phyloP scores from a whole-genome alignment of 1,139 yeast genomes.

The Pichia sp. region DNA sequence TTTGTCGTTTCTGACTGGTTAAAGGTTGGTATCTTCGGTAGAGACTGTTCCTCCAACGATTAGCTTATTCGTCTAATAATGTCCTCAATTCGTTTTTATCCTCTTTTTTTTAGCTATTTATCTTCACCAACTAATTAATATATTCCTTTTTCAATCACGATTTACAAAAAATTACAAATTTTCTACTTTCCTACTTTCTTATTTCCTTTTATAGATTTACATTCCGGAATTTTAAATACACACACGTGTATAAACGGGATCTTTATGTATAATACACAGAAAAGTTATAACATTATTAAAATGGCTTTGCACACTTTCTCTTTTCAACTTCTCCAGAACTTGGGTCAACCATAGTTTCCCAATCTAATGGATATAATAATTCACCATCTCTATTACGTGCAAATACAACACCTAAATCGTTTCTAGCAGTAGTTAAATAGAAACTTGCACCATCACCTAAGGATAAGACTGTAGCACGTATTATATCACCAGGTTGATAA shows the following conservation, averaged over 20 bases:
- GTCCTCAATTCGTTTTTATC: background rate
- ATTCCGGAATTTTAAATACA: too few relatives aligned
- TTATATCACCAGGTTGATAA: constrained; percentile 90
- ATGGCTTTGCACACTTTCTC: constrained; percentile 94
- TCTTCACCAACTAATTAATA: background rate
- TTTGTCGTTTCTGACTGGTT: constrained; percentile 59
- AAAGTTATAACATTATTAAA: too few relatives aligned
- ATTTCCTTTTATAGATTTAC: too few relatives aligned
- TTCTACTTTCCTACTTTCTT: too few relatives aligned
- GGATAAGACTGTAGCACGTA: constrained; percentile 78
- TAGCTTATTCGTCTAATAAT: constrained; percentile 22
- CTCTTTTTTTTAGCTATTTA: background rate
- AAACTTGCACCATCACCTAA: constrained; percentile 94
- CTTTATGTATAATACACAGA: too few relatives aligned
- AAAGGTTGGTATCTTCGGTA: constrained; percentile 55
- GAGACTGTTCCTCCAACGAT: constrained; percentile 53
- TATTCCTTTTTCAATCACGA: background rate
- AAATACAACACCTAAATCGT: constrained; percentile 91
- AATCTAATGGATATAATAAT: constrained; percentile 86
- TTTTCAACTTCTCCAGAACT: constrained; percentile 71
- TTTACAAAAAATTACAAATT: too few relatives aligned
- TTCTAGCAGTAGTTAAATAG: constrained; percentile 84
- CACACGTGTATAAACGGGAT: too few relatives aligned
- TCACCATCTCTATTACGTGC: constrained; percentile 80
- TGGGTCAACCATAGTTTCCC: constrained; percentile 92